Evolutionary conservation across 75 land plant species (phyloP), one percentile per base, ranked within the genome.

Genomic region (Chamaecyparis obtusa): DNA sequence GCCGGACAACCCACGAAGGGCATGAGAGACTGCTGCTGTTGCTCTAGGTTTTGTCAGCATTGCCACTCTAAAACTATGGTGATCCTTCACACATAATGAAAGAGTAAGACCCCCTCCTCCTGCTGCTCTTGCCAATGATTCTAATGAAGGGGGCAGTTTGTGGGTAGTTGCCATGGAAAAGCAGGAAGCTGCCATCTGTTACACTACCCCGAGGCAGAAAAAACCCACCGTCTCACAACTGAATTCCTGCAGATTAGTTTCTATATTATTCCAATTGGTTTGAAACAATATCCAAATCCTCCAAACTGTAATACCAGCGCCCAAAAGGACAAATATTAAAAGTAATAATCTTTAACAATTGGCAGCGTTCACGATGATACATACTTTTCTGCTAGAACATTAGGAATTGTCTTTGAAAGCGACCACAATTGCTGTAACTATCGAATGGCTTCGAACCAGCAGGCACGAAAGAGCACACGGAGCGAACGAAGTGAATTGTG

Each of bases 81-180:
- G 49, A 10, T 1, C 48, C 32, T 43, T 44, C 83, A 80, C 48
- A 44, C 83, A 21, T 27, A 32, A 9, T 80, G 48, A 27, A 27
- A 16, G 32, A 64, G 9, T 64, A 21, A 64, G 1, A 64, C 69
- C 27, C 48, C 83, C 51, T 44, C 83, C 83, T 9, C n/a, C n/a
- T 43, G 48, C 44, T 80, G 44, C 17, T 35, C 17, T 2, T 44
- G 83, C 19, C 2, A 24, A 10, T 44, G 30, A 43, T 41, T 41
- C 46, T 16, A 80, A 80, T 80, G 83, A 80, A 27, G 13, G 48
- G 48, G 48, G 83, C 30, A 80, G 30, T 48, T 43, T 44, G 46
- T 80, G 51, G 83, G 48, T 80, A 80, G 48, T 80, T 24, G 83
- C 32, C 83, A 80, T 80, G 30, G 83, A 80, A 44, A 80, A 44